phyloP scores from a whole-genome alignment of 73 alveolate genomes.

The Halteria grandinella region DNA sequence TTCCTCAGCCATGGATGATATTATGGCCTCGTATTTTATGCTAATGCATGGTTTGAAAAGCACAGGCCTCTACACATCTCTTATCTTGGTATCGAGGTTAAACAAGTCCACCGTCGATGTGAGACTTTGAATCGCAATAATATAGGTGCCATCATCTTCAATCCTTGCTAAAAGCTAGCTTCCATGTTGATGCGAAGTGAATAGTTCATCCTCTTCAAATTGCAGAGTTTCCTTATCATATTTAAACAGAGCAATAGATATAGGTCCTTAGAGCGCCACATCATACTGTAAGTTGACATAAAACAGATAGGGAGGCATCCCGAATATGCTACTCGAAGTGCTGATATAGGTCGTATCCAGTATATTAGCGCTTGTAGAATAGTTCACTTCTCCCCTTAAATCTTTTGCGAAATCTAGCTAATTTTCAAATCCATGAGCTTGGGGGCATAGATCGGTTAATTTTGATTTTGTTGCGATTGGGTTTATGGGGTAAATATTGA shows the following conservation, averaged over 20 bases:
- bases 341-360: slow-evolving; percentile 20
- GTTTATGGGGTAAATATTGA: background rate
- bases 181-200: background rate
- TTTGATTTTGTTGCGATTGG: background rate
- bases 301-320: slow-evolving; percentile 25
- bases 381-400: background rate
- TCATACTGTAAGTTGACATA: slow-evolving; percentile 14
- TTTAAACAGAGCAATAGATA: background rate
- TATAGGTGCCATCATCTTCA: slow-evolving; percentile 19
- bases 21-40: background rate
- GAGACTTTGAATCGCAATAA: background rate
- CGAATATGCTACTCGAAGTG: background rate
- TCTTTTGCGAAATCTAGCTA: background rate
- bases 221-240: background rate
- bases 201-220: slow-evolving; percentile 5
- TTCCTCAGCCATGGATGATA: background rate
- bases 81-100: background rate
- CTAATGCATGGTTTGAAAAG: background rate
- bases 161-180: background rate
- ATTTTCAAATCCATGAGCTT: background rate
- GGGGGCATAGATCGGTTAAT: background rate
- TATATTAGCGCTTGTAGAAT: background rate
- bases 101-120: background rate
- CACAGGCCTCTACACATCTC: background rate
- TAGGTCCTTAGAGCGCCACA: background rate